Evolutionary conservation across 2,329 filamentous ascomycete genomes (phyloP).

Genomic region (Stemphylium lycopersici): DNA sequence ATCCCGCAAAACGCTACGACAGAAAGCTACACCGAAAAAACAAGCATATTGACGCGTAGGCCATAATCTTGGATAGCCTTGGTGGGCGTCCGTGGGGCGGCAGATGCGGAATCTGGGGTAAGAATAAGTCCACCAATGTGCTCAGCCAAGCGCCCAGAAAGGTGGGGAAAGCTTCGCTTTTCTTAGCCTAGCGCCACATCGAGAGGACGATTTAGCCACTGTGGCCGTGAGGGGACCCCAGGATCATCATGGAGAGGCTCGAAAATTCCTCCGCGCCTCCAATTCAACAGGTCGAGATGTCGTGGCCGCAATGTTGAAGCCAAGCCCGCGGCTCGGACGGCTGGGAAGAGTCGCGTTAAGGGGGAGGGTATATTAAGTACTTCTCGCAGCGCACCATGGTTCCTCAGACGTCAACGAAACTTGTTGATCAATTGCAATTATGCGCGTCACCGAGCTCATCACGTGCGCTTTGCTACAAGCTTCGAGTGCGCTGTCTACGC

Average conservation of each 20-base stretch:
- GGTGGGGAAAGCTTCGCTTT: constrained; percentile 22
- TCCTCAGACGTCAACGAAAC: not conserved
- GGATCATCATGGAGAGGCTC: constrained; percentile 19
- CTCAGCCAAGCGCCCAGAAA: constrained; percentile 10
- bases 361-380: constrained; percentile 24
- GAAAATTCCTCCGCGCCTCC: constrained; percentile 24
- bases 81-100: constrained; percentile 1
- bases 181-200: constrained; percentile 20
- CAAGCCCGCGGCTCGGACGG: constrained; percentile 12
- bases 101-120: constrained; percentile 10
- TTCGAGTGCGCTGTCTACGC: constrained; percentile 26
- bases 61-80: not conserved
- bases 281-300: not conserved
- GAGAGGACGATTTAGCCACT: constrained; percentile 18
- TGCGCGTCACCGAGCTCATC: constrained; percentile 36
- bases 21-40: not conserved
- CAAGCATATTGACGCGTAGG: not conserved
- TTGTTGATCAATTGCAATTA: constrained; percentile 12
- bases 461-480: constrained; percentile 35
- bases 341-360: constrained; percentile 9
- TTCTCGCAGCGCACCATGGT: constrained; percentile 2
- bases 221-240: constrained; percentile 18
- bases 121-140: constrained; percentile 34
- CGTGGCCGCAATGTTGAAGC: constrained; percentile 7
- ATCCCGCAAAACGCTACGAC: too few relatives aligned